These are phyloP conservation scores for Cladosporium colombiae DNA, from an alignment of 2,329 filamentous ascomycete species.

Conservation along the genomic window DNA sequence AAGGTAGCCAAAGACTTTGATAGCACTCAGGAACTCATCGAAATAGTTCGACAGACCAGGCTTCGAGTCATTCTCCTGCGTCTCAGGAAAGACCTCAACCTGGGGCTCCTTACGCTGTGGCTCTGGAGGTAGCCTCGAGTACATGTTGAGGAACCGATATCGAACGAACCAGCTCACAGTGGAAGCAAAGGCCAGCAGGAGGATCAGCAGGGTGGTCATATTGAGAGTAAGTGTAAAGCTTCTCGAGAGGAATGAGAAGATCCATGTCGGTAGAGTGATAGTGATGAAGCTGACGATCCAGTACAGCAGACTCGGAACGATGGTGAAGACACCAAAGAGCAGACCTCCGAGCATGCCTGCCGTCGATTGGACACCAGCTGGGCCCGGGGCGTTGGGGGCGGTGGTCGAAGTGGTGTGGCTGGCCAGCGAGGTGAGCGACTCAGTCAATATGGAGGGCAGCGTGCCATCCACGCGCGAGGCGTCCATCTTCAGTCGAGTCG, in stretches of 20 bases:
- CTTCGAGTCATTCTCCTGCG: constrained; percentile 85
- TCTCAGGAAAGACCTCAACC: constrained; percentile 91
- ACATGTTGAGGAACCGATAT: constrained; percentile 96
- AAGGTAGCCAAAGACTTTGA: constrained; percentile 97
- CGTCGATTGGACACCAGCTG: constrained; percentile 21
- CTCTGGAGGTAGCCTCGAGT: constrained; percentile 87
- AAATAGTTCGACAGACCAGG: constrained; percentile 92
- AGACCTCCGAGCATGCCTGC: constrained; percentile 38
- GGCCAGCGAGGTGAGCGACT: constrained; percentile 14
- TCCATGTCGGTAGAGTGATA: constrained; percentile 82
- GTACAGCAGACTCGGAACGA: constrained; percentile 64
- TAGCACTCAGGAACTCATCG: constrained; percentile 96
- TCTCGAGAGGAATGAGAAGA: constrained; percentile 87
- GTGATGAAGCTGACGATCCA: constrained; percentile 83
- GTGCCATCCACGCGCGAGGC: constrained; percentile 12
- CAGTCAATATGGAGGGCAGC: constrained; percentile 6
- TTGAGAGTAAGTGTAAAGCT: constrained; percentile 98
- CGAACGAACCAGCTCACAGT: constrained; percentile 89
- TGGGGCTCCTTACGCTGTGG: constrained; percentile 95
- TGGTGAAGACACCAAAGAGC: constrained; percentile 37
- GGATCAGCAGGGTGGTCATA: constrained; percentile 88
- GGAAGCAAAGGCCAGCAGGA: constrained; percentile 75
- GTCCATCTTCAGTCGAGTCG: constrained; percentile 12
- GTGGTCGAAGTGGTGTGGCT: constrained; percentile 3
- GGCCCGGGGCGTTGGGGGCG: background rate